Percentiles rank a stretch among this genome's conserved stretches.
These are phyloP conservation scores for Backusella australiensis DNA, from an alignment of 192 early-diverging fungal species.

Conservation along the genomic window DNA sequence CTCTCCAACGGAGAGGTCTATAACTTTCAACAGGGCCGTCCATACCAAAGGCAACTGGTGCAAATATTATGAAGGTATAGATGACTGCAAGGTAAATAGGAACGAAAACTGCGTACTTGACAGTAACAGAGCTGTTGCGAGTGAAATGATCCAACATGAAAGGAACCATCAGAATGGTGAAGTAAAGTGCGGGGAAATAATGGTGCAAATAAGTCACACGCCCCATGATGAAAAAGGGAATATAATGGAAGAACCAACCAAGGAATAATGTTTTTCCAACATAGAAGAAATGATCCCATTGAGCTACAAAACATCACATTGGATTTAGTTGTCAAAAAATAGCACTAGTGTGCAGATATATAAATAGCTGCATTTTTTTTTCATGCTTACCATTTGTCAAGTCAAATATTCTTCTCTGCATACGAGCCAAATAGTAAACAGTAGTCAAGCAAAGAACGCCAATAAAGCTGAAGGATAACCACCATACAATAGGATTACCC, in stretches of 20 bases:
- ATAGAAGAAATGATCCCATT: slow-evolving; percentile 74
- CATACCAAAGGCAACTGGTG: slow-evolving; percentile 82
- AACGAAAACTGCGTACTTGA: slow-evolving; percentile 36
- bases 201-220: slow-evolving; percentile 96
- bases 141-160: slow-evolving; percentile 77
- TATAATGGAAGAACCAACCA: slow-evolving; percentile 93
- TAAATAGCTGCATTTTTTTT: slow-evolving; percentile 16
- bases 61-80: slow-evolving; percentile 70
- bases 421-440: slow-evolving; percentile 58
- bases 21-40: slow-evolving; percentile 61
- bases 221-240: slow-evolving; percentile 95
- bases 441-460: slow-evolving; percentile 26
- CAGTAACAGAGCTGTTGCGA: slow-evolving; percentile 13
- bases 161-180: slow-evolving; percentile 79
- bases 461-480: slow-evolving; percentile 62
- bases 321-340: background rate
- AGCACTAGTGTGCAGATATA: background rate
- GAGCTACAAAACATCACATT: slow-evolving; percentile 12
- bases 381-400: slow-evolving; percentile 33
- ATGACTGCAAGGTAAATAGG: slow-evolving; percentile 41
- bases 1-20: slow-evolving; percentile 64
- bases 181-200: slow-evolving; percentile 96
- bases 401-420: slow-evolving; percentile 63
- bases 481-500: slow-evolving; percentile 95
- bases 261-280: slow-evolving; percentile 68